Evolutionary conservation across 75 land plant species (phyloP), one percentile per base, ranked within the genome.

Genomic region (Sequoia sempervirens): DNA sequence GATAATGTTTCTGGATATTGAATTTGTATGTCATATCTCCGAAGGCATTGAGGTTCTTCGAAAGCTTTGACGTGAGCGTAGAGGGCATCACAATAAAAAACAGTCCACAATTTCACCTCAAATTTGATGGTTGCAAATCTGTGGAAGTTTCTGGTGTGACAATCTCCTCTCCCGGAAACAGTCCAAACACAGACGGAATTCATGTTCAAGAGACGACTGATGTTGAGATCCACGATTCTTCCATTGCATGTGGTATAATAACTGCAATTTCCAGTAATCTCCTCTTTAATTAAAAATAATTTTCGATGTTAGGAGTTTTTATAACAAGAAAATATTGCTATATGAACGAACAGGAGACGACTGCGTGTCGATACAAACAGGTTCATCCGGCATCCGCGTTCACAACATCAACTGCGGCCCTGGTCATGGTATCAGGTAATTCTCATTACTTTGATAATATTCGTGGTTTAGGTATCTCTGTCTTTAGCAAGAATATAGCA

Each of bases 121-220:
- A 95, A 82, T 97, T 97, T 40, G 98, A 95, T 47, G 86, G 82
- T 75, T 97, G 99, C 88, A 83, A 58, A 15, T 86, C 73, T 0
- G 96, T 97, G 1, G 28, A 56, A 26, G 98, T 97, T 41, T 78
- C 75, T 54, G 76, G 86, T 86, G 78, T 97, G 28, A 87, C 68
- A 75, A 83, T 92, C 41, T 85, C 90, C n/a, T 91, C 99, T 13
- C 99, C 99, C 0, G 90, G 84, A 1, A 82, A 93, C 84, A 97
- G 99, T 84, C 98, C 95, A 45, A 97, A 97, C 84, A 97, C 99
- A 5, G 99, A 97, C 32, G 98, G 99, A 41, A 94, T 97, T 32
- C 98, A 97, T 82, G 88, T 97, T 43, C 96, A 93, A 84, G 91
- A 94, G 87, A 93, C 98, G 26, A 86, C 84, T 66, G 83, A 89